Conservation (phyloP, 2,329 filamentous ascomycete genomes). For the Canariomyces notabilis region DNA sequence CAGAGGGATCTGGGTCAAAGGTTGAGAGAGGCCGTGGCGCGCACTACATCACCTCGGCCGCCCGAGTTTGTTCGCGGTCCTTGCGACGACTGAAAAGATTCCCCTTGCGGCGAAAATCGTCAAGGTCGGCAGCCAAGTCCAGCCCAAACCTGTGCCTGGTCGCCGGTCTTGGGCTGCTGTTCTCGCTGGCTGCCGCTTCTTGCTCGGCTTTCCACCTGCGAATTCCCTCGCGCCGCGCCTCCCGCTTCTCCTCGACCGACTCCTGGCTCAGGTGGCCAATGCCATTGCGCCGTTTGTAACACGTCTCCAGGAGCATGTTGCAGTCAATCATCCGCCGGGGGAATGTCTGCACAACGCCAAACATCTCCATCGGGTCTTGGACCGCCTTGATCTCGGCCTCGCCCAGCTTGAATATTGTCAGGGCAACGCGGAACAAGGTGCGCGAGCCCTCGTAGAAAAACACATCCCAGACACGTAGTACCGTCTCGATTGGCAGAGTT, state of each 20-base stretch:
- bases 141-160: slow-evolving; percentile 24
- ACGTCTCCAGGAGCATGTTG: slow-evolving; percentile 75
- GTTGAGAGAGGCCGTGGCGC: slow-evolving; percentile 24
- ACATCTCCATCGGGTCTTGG: slow-evolving; percentile 88
- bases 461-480: slow-evolving; percentile 88
- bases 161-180: slow-evolving; percentile 2
- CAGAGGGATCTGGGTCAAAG: slow-evolving; percentile 6
- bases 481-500: slow-evolving; percentile 85
- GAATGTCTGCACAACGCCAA: slow-evolving; percentile 85
- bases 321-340: slow-evolving; percentile 77
- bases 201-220: slow-evolving; percentile 39
- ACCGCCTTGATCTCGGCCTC: slow-evolving; percentile 76
- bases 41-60: slow-evolving; percentile 30
- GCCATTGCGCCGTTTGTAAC: slow-evolving; percentile 73
- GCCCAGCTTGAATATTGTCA: slow-evolving; percentile 86
- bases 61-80: slow-evolving; percentile 32
- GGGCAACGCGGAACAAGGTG: slow-evolving; percentile 84
- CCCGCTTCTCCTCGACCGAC: slow-evolving; percentile 69
- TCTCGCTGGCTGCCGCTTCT: slow-evolving; percentile 29
- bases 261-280: slow-evolving; percentile 79
- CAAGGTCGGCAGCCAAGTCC: slow-evolving; percentile 27
- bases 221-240: slow-evolving; percentile 55
- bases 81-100: slow-evolving; percentile 43
- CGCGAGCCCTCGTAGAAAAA: slow-evolving; percentile 96
- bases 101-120: slow-evolving; percentile 37